Percentiles rank a stretch among this genome's conserved stretches.
Evolutionary conservation across 2,329 filamentous ascomycete genomes (phyloP).

Genomic region (Zymoseptoria passerinii): DNA sequence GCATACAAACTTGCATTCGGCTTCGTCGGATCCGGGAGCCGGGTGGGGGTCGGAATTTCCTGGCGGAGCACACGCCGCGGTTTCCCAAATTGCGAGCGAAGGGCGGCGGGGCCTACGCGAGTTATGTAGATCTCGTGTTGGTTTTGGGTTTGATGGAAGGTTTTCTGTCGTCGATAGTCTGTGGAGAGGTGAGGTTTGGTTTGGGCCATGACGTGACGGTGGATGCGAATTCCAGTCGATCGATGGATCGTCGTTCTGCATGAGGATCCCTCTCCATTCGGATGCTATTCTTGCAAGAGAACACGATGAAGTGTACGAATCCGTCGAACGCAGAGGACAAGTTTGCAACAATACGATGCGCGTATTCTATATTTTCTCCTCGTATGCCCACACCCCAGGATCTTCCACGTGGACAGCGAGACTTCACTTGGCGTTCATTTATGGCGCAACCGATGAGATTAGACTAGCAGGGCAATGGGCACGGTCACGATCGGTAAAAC

Average conservation of each 20-base stretch:
- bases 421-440: too few species aligned
- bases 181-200: background rate
- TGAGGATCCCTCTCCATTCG: background rate
- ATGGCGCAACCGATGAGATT: too few species aligned
- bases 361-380: background rate
- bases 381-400: background rate
- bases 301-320: background rate
- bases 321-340: background rate
- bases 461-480: too few species aligned
- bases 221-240: background rate
- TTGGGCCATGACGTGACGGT: background rate
- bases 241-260: background rate
- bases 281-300: background rate
- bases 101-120: background rate
- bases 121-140: background rate
- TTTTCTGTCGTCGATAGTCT: background rate
- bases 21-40: background rate
- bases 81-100: background rate
- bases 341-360: background rate
- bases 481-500: background rate
- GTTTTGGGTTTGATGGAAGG: background rate
- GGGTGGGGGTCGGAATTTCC: background rate
- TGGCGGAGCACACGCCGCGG: background rate
- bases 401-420: too few species aligned
- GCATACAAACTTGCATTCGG: background rate